phyloP scores from a whole-genome alignment of 2,329 filamentous ascomycete species.

The Cryphonectria naterciae region DNA sequence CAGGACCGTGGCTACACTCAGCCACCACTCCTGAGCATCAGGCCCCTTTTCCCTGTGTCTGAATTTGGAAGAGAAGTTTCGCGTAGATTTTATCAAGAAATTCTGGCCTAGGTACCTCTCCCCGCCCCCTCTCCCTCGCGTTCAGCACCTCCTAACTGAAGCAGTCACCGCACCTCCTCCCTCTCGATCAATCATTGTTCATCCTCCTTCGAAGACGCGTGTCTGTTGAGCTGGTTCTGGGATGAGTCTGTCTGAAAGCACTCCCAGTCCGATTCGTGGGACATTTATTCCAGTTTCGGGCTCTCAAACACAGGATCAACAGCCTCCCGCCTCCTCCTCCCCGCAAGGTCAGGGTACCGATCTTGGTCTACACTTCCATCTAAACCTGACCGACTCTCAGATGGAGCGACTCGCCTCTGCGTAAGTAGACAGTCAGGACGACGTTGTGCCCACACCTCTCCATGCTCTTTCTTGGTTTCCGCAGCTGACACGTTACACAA shows the following conservation, averaged over 20 bases:
- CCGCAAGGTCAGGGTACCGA: slow-evolving; percentile 41
- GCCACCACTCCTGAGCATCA: neutral
- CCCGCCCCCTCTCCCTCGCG: neutral
- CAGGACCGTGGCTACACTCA: neutral
- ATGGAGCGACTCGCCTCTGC: slow-evolving; percentile 52
- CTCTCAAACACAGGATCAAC: slow-evolving; percentile 31
- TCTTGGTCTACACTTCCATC: slow-evolving; percentile 49
- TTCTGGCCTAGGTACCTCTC: neutral
- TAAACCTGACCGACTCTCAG: slow-evolving; percentile 54
- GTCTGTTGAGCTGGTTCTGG: slow-evolving; percentile 1
- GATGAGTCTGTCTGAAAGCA: slow-evolving; percentile 27
- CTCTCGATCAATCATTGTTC: neutral
- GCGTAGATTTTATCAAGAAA: neutral
- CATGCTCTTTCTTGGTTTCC: neutral
- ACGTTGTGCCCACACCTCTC: neutral
- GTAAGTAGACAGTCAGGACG: slow-evolving; percentile 38
- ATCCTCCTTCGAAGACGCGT: neutral
- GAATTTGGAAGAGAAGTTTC: neutral
- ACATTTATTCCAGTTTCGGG: slow-evolving; percentile 44
- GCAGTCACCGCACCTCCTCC: neutral
- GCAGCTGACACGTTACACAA: slow-evolving; percentile 11
- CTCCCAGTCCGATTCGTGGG: slow-evolving; percentile 40
- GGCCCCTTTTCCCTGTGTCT: neutral
- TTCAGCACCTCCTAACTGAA: neutral
- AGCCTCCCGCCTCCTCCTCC: slow-evolving; percentile 40